A percentile compares a stretch with the other conserved stretches of the same genome.
Evolutionary conservation across 2,329 filamentous ascomycete species (phyloP).

Genomic region (Fusarium bulbicola): DNA sequence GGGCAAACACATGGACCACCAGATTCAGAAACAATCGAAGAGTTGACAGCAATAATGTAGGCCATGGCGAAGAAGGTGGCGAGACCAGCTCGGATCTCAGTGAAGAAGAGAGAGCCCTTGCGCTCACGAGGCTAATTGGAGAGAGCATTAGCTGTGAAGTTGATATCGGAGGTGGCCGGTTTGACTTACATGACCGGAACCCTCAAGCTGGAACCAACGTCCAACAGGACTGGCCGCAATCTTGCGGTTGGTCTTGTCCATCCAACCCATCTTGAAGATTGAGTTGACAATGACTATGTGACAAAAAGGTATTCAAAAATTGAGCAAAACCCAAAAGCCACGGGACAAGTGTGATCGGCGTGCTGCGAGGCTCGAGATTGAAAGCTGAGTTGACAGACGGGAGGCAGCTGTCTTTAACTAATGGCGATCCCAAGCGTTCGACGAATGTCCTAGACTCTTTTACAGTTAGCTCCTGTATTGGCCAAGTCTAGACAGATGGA

Average conservation of each 20-base stretch:
- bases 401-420: constrained; percentile 24
- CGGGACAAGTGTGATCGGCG: not conserved
- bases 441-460: constrained; percentile 19
- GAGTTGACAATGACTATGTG: not conserved
- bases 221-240: constrained; percentile 74
- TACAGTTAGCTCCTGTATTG: constrained; percentile 21
- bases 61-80: constrained; percentile 78
- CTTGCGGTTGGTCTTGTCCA: constrained; percentile 60
- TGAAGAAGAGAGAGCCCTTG: constrained; percentile 80
- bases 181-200: constrained; percentile 78
- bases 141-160: not conserved
- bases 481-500: not conserved
- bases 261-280: constrained; percentile 55
- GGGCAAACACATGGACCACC: constrained; percentile 82
- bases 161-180: not conserved
- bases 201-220: constrained; percentile 81
- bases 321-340: constrained; percentile 5
- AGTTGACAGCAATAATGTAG: constrained; percentile 64
- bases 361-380: constrained; percentile 3
- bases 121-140: constrained; percentile 69
- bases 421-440: not conserved
- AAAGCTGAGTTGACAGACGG: not conserved
- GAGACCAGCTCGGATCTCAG: constrained; percentile 83
- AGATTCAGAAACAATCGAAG: constrained; percentile 66
- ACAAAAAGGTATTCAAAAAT: constrained; percentile 10